Percentiles rank a stretch among this genome's conserved stretches.
These are phyloP conservation scores for Coelastrella sp. DNA, from an alignment of 139 green algal species.

Conservation along the genomic window DNA sequence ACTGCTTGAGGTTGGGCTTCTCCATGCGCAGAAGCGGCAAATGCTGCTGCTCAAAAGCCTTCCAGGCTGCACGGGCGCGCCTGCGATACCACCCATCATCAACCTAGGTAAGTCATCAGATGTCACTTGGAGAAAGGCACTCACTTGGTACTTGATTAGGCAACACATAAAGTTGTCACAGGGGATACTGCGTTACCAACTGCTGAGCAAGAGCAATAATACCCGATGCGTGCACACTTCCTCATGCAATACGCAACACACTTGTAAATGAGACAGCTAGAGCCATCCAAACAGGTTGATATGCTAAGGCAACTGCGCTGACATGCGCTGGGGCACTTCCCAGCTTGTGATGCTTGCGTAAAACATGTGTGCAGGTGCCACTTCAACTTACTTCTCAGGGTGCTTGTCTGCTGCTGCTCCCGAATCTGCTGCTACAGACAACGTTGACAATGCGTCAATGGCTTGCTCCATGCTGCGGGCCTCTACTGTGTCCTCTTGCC, in stretches of 20 bases:
- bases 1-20: slow-evolving; percentile 79
- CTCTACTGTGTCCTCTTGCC: slow-evolving; percentile 64
- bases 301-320: too few relatives aligned
- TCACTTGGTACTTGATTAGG: too few relatives aligned
- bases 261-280: too few relatives aligned
- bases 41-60: slow-evolving; percentile 72
- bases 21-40: slow-evolving; percentile 73
- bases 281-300: too few relatives aligned
- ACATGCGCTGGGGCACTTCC: too few relatives aligned
- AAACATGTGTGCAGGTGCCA: not conserved
- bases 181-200: too few relatives aligned
- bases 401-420: slow-evolving; percentile 67
- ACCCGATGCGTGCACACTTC: too few relatives aligned
- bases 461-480: slow-evolving; percentile 63
- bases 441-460: slow-evolving; percentile 25
- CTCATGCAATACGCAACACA: too few relatives aligned
- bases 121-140: not conserved
- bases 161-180: too few relatives aligned
- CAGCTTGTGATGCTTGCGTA: too few relatives aligned
- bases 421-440: not conserved
- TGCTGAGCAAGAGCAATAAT: not conserved
- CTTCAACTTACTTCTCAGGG: slow-evolving; percentile 73
- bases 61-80: slow-evolving; percentile 77
- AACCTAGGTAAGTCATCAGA: not conserved
- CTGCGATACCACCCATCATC: not conserved